These are phyloP conservation scores for Verticillium tricorpus DNA, from an alignment of 2,329 filamentous ascomycete genomes.

Conservation along the genomic window DNA sequence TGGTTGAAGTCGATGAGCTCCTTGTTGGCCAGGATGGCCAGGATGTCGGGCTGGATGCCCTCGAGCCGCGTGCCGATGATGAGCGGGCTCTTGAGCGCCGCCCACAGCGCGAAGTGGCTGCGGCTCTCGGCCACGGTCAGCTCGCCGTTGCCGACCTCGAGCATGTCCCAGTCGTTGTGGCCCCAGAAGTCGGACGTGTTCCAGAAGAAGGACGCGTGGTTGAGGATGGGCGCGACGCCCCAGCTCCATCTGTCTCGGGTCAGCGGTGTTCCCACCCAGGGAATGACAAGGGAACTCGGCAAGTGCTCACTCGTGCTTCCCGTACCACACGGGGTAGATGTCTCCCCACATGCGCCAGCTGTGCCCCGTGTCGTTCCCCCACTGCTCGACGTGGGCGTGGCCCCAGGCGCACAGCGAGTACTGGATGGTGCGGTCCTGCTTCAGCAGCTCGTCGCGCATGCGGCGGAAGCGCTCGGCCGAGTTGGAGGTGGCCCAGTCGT, in stretches of 20 bases:
- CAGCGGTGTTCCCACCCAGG: neutral
- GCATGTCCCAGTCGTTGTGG: conserved; percentile 46
- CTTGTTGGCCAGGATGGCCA: conserved; percentile 37
- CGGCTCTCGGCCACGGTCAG: conserved; percentile 40
- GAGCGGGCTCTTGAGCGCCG: conserved; percentile 43
- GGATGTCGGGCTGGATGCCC: conserved; percentile 25
- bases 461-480: conserved; percentile 39
- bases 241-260: conserved; percentile 11
- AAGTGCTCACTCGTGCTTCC: conserved; percentile 11
- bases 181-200: conserved; percentile 42
- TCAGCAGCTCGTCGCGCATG: conserved; percentile 49
- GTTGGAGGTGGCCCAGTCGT: conserved; percentile 44
- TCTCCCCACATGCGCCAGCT: conserved; percentile 41
- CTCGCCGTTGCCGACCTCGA: conserved; percentile 45
- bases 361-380: conserved; percentile 44
- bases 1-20: conserved; percentile 39
- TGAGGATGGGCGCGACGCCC: conserved; percentile 34
- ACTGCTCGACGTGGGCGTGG: conserved; percentile 40
- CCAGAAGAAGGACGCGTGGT: conserved; percentile 41
- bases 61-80: conserved; percentile 41
- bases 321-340: conserved; percentile 32
- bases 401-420: conserved; percentile 53
- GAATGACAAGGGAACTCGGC: neutral
- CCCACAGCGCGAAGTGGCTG: conserved; percentile 49
- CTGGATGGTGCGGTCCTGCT: conserved; percentile 38